A percentile compares a stretch with the other conserved stretches of the same genome.
Conservation (phyloP, 768 basidiomycete genomes). For the Mycena crocata region DNA sequence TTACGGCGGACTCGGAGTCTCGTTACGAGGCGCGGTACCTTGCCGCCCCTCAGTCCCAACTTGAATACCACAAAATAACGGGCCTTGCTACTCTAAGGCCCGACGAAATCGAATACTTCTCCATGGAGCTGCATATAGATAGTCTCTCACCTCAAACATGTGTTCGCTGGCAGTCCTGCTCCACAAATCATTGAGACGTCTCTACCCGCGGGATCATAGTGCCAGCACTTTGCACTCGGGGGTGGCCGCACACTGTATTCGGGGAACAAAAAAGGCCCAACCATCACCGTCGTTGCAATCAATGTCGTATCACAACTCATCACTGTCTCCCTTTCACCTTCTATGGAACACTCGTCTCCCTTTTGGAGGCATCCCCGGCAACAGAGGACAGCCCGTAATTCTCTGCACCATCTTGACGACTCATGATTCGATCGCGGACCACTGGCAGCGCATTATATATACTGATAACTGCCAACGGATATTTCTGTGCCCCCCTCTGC, state of each 20-base stretch:
- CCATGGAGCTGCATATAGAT: too few relatives aligned
- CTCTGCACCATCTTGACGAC: constrained; percentile 1
- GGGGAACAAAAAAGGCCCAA: not conserved
- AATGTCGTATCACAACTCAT: not conserved
- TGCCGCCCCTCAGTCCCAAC: too few relatives aligned
- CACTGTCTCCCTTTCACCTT: not conserved
- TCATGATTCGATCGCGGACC: not conserved
- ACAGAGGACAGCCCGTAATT: constrained; percentile 1
- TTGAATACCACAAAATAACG: too few relatives aligned
- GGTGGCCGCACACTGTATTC: not conserved
- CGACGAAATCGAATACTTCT: too few relatives aligned
- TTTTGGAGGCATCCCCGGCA: constrained; percentile 6
- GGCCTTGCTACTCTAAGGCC: too few relatives aligned
- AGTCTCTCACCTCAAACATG: not conserved
- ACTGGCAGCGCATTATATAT: not conserved
- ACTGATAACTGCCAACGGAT: not conserved
- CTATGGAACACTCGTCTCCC: not conserved
- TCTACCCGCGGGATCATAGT: not conserved
- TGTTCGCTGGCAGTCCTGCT: not conserved
- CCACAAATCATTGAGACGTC: not conserved
- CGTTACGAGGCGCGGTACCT: too few relatives aligned
- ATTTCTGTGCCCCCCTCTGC: constrained; percentile 1
- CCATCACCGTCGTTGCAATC: constrained; percentile 1
- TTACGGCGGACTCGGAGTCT: too few relatives aligned
- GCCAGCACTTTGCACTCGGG: not conserved